Conservation (phyloP, 805 yeast genomes). For the Starmerella davenportii region DNA sequence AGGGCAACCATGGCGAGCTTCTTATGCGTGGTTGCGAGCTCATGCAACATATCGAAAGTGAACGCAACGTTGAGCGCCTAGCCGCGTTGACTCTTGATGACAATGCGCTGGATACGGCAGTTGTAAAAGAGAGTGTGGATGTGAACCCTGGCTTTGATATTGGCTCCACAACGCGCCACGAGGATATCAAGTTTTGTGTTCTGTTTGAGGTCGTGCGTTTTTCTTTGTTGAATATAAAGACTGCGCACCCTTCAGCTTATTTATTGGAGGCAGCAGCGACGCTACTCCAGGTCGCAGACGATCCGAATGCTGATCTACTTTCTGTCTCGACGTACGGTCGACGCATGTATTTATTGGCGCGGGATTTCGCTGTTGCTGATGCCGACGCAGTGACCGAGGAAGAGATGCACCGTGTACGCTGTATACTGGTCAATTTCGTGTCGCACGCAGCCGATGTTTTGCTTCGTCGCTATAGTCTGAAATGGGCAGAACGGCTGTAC, state of each 20-base stretch:
- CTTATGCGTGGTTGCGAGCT: slow-evolving; percentile 55
- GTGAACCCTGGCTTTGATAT: slow-evolving; percentile 9
- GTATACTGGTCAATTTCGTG: slow-evolving; percentile 43
- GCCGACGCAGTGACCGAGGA: slow-evolving; percentile 22
- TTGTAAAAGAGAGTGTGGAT: slow-evolving; percentile 1
- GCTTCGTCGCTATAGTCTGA: slow-evolving; percentile 19
- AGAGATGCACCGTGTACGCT: slow-evolving; percentile 36
- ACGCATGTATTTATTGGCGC: slow-evolving; percentile 38
- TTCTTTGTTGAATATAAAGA: slow-evolving; percentile 41
- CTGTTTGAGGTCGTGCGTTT: slow-evolving; percentile 46
- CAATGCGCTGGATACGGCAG: not conserved
- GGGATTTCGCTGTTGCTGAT: slow-evolving; percentile 32
- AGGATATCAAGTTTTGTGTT: slow-evolving; percentile 39
- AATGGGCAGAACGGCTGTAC: slow-evolving; percentile 22
- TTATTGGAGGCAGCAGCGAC: slow-evolving; percentile 50
- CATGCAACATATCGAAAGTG: slow-evolving; percentile 20
- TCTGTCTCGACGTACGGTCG: slow-evolving; percentile 33
- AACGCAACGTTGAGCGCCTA: slow-evolving; percentile 8
- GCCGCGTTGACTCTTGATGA: slow-evolving; percentile 22
- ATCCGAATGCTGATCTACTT: slow-evolving; percentile 25
- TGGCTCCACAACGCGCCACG: slow-evolving; percentile 8
- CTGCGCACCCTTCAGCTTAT: slow-evolving; percentile 65
- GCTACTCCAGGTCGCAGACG: slow-evolving; percentile 32
- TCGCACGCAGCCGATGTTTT: slow-evolving; percentile 34
- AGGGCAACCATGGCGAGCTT: slow-evolving; percentile 70